A percentile compares a stretch with the other conserved stretches of the same genome.
Conservation (phyloP, 352 stramenopile species). For the Globisporangium spinosum region DNA sequence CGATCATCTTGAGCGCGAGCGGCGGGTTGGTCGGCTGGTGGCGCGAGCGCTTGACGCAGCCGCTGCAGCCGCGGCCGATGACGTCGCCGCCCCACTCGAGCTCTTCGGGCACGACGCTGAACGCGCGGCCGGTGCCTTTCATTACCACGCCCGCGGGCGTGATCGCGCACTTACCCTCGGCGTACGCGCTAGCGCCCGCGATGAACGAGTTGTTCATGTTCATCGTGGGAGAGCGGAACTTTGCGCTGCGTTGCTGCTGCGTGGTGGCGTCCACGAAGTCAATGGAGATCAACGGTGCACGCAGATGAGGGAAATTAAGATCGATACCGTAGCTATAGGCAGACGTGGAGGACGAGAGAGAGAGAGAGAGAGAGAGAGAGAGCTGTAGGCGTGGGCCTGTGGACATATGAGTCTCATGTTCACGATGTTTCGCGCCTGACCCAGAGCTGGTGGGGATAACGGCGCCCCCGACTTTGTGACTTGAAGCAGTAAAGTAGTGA, state of each 20-base stretch:
- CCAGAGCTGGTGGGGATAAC: background rate
- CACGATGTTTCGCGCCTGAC: slow-evolving; percentile 8
- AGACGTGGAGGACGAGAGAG: background rate
- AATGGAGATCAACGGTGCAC: slow-evolving; percentile 7
- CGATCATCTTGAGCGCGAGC: slow-evolving; percentile 87
- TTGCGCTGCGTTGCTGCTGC: background rate
- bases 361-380: background rate
- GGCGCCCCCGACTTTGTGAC: background rate
- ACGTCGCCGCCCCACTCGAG: slow-evolving; percentile 71
- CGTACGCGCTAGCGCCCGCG: slow-evolving; percentile 60
- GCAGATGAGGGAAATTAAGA: background rate
- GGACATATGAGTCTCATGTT: slow-evolving; percentile 14
- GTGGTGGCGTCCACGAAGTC: background rate
- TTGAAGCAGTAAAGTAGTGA: background rate
- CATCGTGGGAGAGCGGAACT: slow-evolving; percentile 6
- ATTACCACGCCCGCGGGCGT: slow-evolving; percentile 73
- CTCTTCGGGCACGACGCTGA: slow-evolving; percentile 73
- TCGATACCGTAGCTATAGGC: background rate
- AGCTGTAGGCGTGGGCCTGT: background rate
- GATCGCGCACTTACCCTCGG: slow-evolving; percentile 82
- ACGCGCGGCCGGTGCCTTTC: slow-evolving; percentile 75
- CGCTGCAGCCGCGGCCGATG: slow-evolving; percentile 72
- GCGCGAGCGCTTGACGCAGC: slow-evolving; percentile 59
- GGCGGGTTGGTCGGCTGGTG: slow-evolving; percentile 72
- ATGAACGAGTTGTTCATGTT: slow-evolving; percentile 81